Conservation (phyloP, 768 basidiomycete genomes). For the Strobilomyces confusus region DNA sequence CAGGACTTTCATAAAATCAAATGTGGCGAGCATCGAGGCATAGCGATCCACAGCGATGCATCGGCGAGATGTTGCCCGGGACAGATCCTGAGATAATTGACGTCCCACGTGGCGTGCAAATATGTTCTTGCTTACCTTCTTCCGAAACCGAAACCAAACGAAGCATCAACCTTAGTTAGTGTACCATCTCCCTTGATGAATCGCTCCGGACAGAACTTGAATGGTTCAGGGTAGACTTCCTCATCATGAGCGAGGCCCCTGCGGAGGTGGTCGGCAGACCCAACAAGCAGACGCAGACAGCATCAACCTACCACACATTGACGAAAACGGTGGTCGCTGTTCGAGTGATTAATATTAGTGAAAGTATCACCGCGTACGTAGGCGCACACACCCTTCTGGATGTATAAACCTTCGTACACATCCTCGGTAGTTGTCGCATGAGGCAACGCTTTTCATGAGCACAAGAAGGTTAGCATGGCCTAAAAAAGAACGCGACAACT, state of each 20-base stretch:
- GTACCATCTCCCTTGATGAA: slow-evolving; percentile 26
- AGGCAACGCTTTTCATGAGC: slow-evolving; percentile 15
- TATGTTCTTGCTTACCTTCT: slow-evolving; percentile 15
- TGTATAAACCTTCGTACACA: slow-evolving; percentile 22
- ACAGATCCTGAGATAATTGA: slow-evolving; percentile 13
- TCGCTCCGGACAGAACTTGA: slow-evolving; percentile 39
- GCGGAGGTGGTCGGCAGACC: background rate
- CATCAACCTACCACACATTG: slow-evolving; percentile 20
- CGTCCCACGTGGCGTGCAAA: background rate
- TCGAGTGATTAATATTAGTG: background rate
- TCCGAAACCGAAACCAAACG: slow-evolving; percentile 24
- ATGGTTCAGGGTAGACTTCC: slow-evolving; percentile 36
- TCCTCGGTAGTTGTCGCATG: slow-evolving; percentile 20
- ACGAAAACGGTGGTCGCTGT: slow-evolving; percentile 18
- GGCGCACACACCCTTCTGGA: slow-evolving; percentile 21
- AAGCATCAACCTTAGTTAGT: slow-evolving; percentile 1
- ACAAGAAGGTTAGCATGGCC: slow-evolving; percentile 1
- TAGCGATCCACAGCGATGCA: slow-evolving; percentile 26
- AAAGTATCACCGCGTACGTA: background rate
- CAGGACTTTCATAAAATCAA: slow-evolving; percentile 17
- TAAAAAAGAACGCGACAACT: background rate
- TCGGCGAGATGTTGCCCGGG: slow-evolving; percentile 23
- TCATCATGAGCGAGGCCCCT: slow-evolving; percentile 40
- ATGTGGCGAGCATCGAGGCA: slow-evolving; percentile 22
- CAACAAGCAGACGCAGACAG: background rate